These are phyloP conservation scores for Aspergillus ustus DNA, from an alignment of 2,329 filamentous ascomycete genomes.

Conservation along the genomic window DNA sequence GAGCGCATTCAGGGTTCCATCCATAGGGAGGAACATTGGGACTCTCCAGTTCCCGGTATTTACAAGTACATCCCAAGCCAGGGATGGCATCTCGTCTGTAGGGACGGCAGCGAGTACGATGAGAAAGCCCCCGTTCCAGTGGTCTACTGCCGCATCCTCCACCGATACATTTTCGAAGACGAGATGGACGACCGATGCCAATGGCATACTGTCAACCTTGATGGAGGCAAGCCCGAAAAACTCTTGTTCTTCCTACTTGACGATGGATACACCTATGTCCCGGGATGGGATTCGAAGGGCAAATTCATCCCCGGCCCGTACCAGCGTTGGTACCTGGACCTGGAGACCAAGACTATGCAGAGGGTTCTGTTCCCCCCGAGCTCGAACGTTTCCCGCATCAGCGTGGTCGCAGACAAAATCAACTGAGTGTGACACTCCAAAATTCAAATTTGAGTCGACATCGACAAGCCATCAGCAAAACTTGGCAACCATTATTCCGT, in stretches of 20 bases:
- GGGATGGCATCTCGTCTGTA: conserved; percentile 55
- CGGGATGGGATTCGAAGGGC: conserved; percentile 55
- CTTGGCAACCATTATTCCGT: not conserved
- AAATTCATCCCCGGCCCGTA: conserved; percentile 57
- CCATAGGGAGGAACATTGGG: conserved; percentile 54
- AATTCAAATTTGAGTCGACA: not conserved
- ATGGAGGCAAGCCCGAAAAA: conserved; percentile 42
- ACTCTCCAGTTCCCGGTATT: conserved; percentile 51
- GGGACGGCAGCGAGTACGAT: conserved; percentile 39
- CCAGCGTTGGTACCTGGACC: conserved; percentile 54
- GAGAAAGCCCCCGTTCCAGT: conserved; percentile 43
- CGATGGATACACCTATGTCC: conserved; percentile 54
- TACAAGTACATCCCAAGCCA: conserved; percentile 56
- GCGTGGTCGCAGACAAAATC: conserved; percentile 36
- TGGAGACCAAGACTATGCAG: conserved; percentile 42
- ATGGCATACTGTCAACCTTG: conserved; percentile 45
- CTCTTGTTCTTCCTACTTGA: conserved; percentile 56
- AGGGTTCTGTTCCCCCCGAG: conserved; percentile 39
- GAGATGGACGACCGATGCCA: conserved; percentile 55
- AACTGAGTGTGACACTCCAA: conserved; percentile 21
- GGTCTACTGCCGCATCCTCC: conserved; percentile 55
- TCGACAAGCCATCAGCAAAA: not conserved
- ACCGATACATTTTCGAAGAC: conserved; percentile 53
- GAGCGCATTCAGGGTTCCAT: conserved; percentile 44
- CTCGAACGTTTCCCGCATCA: conserved; percentile 42